Conservation (phyloP, 306 rosid species). For the Glycyrrhiza uralensis region DNA sequence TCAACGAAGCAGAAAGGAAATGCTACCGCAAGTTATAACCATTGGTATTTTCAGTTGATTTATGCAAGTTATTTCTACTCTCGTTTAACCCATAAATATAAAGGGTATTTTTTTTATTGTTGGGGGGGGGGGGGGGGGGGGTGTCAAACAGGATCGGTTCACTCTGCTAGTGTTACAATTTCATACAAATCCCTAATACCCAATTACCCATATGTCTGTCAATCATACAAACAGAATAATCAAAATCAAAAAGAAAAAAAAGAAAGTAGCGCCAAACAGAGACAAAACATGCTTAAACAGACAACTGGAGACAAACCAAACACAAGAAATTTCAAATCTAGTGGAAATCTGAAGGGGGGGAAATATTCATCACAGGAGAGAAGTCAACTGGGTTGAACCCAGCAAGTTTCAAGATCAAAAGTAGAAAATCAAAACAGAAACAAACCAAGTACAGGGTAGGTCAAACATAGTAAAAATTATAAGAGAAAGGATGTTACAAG, state of each 20-base stretch:
- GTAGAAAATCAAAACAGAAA: neutral
- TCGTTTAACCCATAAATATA: neutral
- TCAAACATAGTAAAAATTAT: neutral
- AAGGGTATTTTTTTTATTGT: neutral
- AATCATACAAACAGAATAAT: neutral
- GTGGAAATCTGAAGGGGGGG: neutral
- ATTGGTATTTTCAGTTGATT: neutral
- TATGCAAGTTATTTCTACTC: neutral
- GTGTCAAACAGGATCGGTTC: neutral
- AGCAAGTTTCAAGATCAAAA: neutral
- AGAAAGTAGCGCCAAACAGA: neutral
- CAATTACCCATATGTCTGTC: neutral
- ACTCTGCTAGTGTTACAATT: neutral
- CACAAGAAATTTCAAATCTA: neutral
- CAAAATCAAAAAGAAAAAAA: neutral
- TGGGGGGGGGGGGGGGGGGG: too few relatives aligned
- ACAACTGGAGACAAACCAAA: neutral
- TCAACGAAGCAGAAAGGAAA: constrained; percentile 14
- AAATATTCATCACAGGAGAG: neutral
- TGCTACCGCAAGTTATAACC: neutral
- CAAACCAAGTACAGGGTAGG: neutral
- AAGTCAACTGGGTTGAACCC: neutral
- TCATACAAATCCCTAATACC: constrained; percentile 16
- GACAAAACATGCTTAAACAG: neutral
- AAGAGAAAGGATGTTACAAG: neutral